A percentile compares a stretch with the other conserved stretches of the same genome.
Evolutionary conservation across 2,329 filamentous ascomycete genomes (phyloP).

Genomic region (Didymella segeticola): DNA sequence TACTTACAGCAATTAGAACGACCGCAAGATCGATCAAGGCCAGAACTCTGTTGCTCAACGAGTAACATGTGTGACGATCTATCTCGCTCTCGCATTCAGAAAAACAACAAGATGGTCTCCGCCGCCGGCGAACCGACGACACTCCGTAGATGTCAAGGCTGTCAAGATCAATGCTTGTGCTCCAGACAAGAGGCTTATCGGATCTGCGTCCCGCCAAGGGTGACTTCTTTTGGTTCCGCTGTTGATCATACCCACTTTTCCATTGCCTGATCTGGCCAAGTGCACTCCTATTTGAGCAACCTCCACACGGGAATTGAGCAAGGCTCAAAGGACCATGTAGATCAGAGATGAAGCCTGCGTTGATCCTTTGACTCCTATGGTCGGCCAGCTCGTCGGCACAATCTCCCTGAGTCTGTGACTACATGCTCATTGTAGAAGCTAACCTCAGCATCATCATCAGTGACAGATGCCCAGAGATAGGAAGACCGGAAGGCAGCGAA

Average conservation of each 20-base stretch:
- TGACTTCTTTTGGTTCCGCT: not conserved
- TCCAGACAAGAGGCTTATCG: constrained; percentile 1
- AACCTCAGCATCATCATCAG: not conserved
- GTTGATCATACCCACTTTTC: constrained; percentile 4
- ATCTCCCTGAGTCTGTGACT: not conserved
- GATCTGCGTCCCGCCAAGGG: constrained; percentile 2
- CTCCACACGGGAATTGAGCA: not conserved
- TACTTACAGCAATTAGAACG: not conserved
- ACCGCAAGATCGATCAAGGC: not conserved
- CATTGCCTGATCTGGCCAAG: not conserved
- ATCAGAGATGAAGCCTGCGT: not conserved
- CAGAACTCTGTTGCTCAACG: not conserved
- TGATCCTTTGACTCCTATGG: not conserved
- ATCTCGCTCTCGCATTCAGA: not conserved
- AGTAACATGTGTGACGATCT: not conserved
- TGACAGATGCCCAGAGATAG: constrained; percentile 5
- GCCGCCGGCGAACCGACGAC: constrained; percentile 2
- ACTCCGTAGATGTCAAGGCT: not conserved
- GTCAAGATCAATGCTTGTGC: not conserved
- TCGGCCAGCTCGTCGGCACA: not conserved
- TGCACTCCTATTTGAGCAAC: not conserved
- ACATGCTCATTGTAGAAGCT: not conserved
- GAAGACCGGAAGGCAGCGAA: not conserved
- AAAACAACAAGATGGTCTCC: not conserved
- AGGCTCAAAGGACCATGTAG: not conserved